Evolutionary conservation across 23 red algal genomes (phyloP).

Genomic region (Agarophyton chilense): DNA sequence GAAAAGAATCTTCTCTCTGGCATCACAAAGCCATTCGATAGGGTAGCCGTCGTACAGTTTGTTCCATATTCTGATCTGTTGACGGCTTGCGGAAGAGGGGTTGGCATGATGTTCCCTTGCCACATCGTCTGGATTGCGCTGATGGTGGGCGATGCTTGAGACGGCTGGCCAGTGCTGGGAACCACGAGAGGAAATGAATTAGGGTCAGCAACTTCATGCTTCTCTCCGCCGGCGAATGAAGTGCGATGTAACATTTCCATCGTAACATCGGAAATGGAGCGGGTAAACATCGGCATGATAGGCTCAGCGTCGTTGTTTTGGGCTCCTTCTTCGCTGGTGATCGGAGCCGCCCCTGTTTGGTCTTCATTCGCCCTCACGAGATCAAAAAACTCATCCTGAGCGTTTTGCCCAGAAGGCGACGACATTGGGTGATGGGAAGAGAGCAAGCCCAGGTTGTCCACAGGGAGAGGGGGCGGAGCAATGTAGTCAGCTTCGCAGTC

Average conservation of each 20-base stretch:
- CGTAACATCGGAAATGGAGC: not conserved
- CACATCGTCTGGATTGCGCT: not conserved
- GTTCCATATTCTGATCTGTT: not conserved
- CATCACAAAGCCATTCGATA: not conserved
- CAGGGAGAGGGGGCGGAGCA: not conserved
- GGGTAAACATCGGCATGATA: not conserved
- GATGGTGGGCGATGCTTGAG: not conserved
- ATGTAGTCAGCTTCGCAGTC: not conserved
- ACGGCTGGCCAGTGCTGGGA: not conserved
- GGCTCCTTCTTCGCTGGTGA: not conserved
- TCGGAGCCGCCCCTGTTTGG: not conserved
- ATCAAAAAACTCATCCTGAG: not conserved
- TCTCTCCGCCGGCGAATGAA: not conserved
- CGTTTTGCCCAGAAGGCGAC: not conserved
- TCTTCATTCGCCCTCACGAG: not conserved
- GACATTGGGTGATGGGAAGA: not conserved
- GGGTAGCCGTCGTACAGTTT: not conserved
- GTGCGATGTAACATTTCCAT: slow-evolving; percentile 11
- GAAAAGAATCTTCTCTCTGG: not conserved
- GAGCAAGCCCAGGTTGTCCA: not conserved
- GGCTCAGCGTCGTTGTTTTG: not conserved
- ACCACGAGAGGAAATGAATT: not conserved
- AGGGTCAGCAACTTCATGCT: not conserved
- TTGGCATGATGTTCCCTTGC: not conserved
- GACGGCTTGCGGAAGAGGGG: not conserved